These are phyloP conservation scores for Colletotrichum magnum DNA, from an alignment of 2,329 filamentous ascomycete species.

Conservation along the genomic window DNA sequence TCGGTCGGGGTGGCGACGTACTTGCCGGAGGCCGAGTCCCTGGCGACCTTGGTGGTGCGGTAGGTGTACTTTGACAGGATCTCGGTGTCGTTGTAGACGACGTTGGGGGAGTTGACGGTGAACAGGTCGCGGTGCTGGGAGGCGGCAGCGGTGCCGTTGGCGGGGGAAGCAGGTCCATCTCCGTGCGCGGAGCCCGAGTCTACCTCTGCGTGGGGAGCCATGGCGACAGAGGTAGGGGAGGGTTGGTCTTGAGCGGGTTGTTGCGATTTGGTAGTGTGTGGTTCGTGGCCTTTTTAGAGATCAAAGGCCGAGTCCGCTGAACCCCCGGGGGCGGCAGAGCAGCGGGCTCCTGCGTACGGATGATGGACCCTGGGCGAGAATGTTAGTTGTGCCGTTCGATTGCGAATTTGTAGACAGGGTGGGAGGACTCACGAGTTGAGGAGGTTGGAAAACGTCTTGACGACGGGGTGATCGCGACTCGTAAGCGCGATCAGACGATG, in stretches of 20 bases:
- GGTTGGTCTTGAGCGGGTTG: conserved; percentile 6
- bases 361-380: conserved; percentile 91
- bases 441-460: conserved; percentile 99
- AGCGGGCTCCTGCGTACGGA: conserved; percentile 96
- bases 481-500: conserved; percentile 65
- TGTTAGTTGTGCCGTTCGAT: conserved; percentile 44
- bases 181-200: conserved; percentile 71
- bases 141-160: conserved; percentile 57
- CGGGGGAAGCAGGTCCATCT: conserved; percentile 64
- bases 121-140: conserved; percentile 76
- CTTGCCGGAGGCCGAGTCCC: conserved; percentile 74
- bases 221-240: conserved; percentile 54
- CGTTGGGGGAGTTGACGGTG: conserved; percentile 91
- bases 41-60: conserved; percentile 88
- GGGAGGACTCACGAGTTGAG: conserved; percentile 85
- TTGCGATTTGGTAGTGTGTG: conserved; percentile 58
- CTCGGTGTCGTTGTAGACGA: conserved; percentile 87
- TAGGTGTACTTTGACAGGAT: conserved; percentile 98
- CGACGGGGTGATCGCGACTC: conserved; percentile 74
- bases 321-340: conserved; percentile 89
- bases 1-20: conserved; percentile 89
- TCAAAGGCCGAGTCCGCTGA: conserved; percentile 75
- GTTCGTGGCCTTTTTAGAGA: conserved; percentile 52
- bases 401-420: background rate
- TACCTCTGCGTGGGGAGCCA: conserved; percentile 92